These are phyloP conservation scores for Aurantiochytrium sp. DNA, from an alignment of 108 stramenopile species.

Conservation along the genomic window DNA sequence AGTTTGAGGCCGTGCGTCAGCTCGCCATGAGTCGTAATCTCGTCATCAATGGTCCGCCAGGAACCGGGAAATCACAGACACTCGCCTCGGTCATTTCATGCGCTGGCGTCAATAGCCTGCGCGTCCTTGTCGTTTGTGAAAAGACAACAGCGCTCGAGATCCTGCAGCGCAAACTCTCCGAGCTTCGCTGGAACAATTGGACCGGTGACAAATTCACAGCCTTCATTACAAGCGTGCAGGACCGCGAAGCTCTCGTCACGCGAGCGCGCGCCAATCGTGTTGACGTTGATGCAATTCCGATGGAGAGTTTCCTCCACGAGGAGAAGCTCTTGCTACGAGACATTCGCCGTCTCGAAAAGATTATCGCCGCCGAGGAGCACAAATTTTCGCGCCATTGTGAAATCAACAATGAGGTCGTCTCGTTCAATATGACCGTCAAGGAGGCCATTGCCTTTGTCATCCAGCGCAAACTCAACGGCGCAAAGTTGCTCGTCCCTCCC, in stretches of 20 bases:
- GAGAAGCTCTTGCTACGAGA: not conserved
- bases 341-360: not conserved
- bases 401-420: not conserved
- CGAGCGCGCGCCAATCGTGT: not conserved
- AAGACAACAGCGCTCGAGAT: not conserved
- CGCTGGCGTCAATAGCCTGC: not conserved
- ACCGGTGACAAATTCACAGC: not conserved
- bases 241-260: not conserved
- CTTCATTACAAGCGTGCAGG: not conserved
- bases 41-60: not conserved
- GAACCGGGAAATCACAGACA: not conserved
- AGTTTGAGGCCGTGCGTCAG: constrained; percentile 10
- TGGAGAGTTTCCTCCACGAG: not conserved
- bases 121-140: not conserved
- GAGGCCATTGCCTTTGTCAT: constrained; percentile 3
- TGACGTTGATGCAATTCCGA: not conserved
- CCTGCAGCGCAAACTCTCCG: not conserved
- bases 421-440: constrained; percentile 2
- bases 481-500: not conserved
- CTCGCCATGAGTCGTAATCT: not conserved
- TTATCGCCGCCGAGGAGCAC: not conserved
- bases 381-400: not conserved
- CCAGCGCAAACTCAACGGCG: not conserved
- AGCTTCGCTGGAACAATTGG: not conserved
- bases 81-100: not conserved